These are phyloP conservation scores for Sutorius australiensis DNA, from an alignment of 768 basidiomycete species.

Conservation along the genomic window DNA sequence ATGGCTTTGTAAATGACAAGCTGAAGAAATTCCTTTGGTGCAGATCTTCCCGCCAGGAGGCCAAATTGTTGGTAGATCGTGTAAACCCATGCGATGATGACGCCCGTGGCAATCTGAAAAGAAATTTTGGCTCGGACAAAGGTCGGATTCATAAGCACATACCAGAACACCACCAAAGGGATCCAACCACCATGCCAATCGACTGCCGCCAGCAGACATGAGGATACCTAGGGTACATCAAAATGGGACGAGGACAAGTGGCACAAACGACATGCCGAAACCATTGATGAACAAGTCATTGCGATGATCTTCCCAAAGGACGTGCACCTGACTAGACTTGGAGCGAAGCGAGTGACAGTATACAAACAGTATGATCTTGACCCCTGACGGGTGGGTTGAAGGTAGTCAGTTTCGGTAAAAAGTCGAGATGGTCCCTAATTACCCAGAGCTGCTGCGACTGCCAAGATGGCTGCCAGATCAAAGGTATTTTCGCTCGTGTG, in stretches of 20 bases:
- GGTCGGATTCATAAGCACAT: slow-evolving; percentile 23
- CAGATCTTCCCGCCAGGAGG: slow-evolving; percentile 87
- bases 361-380: slow-evolving; percentile 83
- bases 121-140: background rate
- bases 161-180: slow-evolving; percentile 76
- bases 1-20: slow-evolving; percentile 86
- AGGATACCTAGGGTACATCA: slow-evolving; percentile 54
- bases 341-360: slow-evolving; percentile 79
- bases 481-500: slow-evolving; percentile 57
- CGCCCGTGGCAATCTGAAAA: slow-evolving; percentile 67
- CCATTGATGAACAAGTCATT: slow-evolving; percentile 88
- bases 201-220: slow-evolving; percentile 81
- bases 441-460: slow-evolving; percentile 81
- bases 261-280: slow-evolving; percentile 47
- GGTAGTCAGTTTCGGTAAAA: background rate
- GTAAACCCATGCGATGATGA: slow-evolving; percentile 71
- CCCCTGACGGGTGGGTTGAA: slow-evolving; percentile 41
- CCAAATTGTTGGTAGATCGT: slow-evolving; percentile 82
- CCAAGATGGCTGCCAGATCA: slow-evolving; percentile 77
- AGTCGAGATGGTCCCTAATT: background rate
- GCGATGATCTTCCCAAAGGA: slow-evolving; percentile 97
- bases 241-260: background rate
- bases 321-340: slow-evolving; percentile 84
- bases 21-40: slow-evolving; percentile 86
- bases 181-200: slow-evolving; percentile 79